These are phyloP conservation scores for Dioszegia hungarica DNA, from an alignment of 768 basidiomycete species.

Conservation along the genomic window DNA sequence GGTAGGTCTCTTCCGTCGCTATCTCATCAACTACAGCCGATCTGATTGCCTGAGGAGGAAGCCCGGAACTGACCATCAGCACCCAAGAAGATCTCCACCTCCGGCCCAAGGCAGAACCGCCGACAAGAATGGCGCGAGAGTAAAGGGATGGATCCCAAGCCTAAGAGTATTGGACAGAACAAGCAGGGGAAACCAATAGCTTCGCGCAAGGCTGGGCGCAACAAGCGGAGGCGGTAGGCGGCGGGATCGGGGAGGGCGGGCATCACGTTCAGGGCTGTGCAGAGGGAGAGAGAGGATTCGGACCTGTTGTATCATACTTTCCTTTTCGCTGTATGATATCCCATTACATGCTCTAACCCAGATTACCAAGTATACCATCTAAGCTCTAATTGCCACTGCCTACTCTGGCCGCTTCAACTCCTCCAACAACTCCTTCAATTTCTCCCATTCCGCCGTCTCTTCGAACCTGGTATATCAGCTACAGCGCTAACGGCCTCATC, in stretches of 20 bases:
- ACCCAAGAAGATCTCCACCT: slow-evolving; percentile 63
- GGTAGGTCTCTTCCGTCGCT: slow-evolving; percentile 14
- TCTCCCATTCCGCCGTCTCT: slow-evolving; percentile 79
- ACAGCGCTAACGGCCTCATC: not conserved
- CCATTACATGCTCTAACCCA: not conserved
- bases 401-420: slow-evolving; percentile 54
- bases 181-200: slow-evolving; percentile 20
- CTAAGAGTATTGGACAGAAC: slow-evolving; percentile 33
- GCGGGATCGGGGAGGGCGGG: not conserved
- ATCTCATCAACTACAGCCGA: not conserved
- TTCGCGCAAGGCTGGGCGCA: slow-evolving; percentile 28
- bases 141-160: slow-evolving; percentile 57
- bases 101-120: slow-evolving; percentile 70
- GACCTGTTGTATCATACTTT: not conserved
- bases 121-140: slow-evolving; percentile 76
- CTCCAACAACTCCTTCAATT: slow-evolving; percentile 62
- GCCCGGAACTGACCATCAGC: not conserved
- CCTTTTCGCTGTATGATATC: slow-evolving; percentile 5
- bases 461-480: slow-evolving; percentile 56
- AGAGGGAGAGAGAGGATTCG: not conserved
- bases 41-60: not conserved
- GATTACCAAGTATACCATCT: not conserved
- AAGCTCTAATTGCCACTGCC: not conserved
- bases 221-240: slow-evolving; percentile 25
- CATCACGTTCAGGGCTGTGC: not conserved